Conservation (phyloP, 441 rosid species). For the Gossypium davidsonii region DNA sequence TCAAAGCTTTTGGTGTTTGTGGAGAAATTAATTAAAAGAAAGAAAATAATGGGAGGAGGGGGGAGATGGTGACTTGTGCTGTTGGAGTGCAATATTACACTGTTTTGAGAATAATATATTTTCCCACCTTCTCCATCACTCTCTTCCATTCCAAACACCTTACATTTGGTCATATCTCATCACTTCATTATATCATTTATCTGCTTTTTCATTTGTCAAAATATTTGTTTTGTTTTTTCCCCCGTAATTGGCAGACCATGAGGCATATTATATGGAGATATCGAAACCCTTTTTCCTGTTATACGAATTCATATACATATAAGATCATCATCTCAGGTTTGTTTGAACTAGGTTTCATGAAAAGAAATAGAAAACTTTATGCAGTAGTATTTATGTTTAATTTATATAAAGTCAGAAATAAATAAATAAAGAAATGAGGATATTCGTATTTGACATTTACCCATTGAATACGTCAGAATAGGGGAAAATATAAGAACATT, state of each 20-base stretch:
- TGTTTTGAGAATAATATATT: background rate
- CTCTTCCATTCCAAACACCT: background rate
- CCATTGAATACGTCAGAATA: background rate
- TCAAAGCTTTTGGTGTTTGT: background rate
- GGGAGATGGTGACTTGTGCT: slow-evolving; percentile 2
- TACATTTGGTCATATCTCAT: background rate
- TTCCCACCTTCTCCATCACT: background rate
- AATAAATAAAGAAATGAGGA: background rate
- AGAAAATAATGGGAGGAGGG: slow-evolving; percentile 4
- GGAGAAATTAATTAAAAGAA: slow-evolving; percentile 1
- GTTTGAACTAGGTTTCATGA: too few species aligned
- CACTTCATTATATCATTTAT: background rate
- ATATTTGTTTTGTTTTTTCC: background rate
- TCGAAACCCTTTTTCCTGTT: background rate
- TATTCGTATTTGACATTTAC: background rate
- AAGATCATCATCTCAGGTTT: too few species aligned
- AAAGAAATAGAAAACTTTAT: too few species aligned
- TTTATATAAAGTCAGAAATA: background rate
- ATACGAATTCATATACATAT: background rate
- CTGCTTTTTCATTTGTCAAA: background rate
- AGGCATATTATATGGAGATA: background rate
- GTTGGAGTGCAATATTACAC: slow-evolving; percentile 3
- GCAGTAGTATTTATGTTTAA: too few species aligned
- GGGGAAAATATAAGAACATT: background rate
- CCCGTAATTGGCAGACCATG: slow-evolving; percentile 7